Evolutionary conservation across 179 eudicot genomes (phyloP), one percentile per base, ranked within the genome.

Genomic region (Carnegiea gigantea): DNA sequence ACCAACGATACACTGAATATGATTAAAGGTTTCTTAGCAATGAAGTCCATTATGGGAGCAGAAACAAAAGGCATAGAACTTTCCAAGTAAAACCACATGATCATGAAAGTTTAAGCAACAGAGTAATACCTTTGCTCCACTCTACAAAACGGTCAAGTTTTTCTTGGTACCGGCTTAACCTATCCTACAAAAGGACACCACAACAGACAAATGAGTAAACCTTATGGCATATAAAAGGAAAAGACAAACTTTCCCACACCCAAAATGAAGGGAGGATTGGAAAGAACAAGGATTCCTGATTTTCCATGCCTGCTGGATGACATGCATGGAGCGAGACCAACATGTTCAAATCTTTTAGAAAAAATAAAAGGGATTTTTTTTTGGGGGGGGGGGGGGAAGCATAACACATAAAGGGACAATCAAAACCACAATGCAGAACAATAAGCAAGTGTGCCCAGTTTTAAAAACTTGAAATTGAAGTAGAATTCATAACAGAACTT

Each of bases 161-260:
- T 59, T 90, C 95, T 80, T 94, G 91, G 81, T 90, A 92, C 82
- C 89, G 88, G 78, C 87, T 88, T 71, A 94, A 77, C 81, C 99
- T 91, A 78, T 95, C 99, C 99, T 95, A 86, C 77, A 88, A n/a
- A 78, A 78, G 54, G 73, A 79, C 79, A 80, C 75, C 65, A 85
- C 18, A 43, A 33, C 44, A 67, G 28, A 51, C 48, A 77, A 72
- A 6, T 49, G 28, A 72, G 60, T 43, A 46, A 70, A 28, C n/a
- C 28, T 36, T 53, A 53, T 59, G 21, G 12, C 28, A 70, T 40
- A 44, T 15, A 30, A 14, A 81, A 24, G 62, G 75, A 67, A 36
- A 8, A 49, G 38, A 48, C 46, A 77, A 17, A 24, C n/a, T 0
- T 21, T 33, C 1, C 64, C 26, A 54, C 64, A 53, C 28, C 44